phyloP scores from a whole-genome alignment of 2,329 filamentous ascomycete genomes.

The Hypocreales sp. region DNA sequence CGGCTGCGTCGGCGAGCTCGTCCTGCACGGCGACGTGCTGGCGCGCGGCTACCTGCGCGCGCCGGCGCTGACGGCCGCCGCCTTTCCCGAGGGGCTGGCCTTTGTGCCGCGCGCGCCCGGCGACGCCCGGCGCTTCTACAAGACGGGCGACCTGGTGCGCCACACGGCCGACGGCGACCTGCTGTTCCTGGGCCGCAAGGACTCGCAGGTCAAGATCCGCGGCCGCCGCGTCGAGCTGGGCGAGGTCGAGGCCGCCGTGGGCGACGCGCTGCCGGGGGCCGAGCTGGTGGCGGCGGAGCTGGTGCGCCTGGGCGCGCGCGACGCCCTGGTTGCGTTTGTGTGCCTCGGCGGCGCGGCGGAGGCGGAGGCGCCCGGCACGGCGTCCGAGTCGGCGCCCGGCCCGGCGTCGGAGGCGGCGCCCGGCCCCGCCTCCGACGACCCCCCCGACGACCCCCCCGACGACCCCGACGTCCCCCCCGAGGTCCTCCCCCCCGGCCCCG shows the following conservation, averaged over 20 bases:
- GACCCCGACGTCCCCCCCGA: no score
- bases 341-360: not conserved
- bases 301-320: not conserved
- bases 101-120: not conserved
- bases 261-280: not conserved
- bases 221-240: not conserved
- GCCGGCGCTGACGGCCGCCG: not conserved
- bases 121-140: not conserved
- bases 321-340: not conserved
- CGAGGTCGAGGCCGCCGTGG: not conserved
- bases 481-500: no score
- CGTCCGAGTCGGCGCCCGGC: not conserved
- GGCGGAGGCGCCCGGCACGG: not conserved
- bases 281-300: not conserved
- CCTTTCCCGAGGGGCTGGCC: not conserved
- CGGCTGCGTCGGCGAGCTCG: not conserved
- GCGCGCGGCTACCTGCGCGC: not conserved
- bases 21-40: not conserved
- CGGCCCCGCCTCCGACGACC: no score
- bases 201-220: not conserved
- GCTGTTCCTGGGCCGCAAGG: constrained; percentile 4
- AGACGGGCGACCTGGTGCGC: not conserved
- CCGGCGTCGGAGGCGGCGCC: no score
- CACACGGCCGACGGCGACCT: not conserved
- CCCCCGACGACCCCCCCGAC: no score